A percentile compares a stretch with the other conserved stretches of the same genome.
These are phyloP conservation scores for Botrytis paeoniae DNA, from an alignment of 2,329 filamentous ascomycete genomes.

Conservation along the genomic window DNA sequence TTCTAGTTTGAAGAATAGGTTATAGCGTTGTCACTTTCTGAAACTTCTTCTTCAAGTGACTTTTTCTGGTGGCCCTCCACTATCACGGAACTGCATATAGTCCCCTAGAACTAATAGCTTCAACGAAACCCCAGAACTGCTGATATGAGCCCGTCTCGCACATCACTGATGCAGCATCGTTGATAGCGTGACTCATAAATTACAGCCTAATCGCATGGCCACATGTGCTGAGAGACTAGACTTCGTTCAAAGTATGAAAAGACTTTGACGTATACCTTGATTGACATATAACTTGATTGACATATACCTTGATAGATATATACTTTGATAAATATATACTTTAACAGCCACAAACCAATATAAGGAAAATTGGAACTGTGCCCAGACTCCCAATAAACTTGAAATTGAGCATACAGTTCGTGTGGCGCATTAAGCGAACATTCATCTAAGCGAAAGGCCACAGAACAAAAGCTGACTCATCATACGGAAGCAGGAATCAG, in stretches of 20 bases:
- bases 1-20: not conserved
- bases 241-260: not conserved
- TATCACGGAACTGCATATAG: not conserved
- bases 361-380: not conserved
- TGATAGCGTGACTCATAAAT: fast-evolving
- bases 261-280: too few relatives aligned
- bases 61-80: not conserved
- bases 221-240: not conserved
- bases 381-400: not conserved
- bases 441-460: not conserved
- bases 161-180: not conserved
- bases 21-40: not conserved
- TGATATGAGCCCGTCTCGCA: not conserved
- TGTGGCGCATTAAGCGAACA: not conserved
- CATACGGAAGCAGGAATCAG: not conserved
- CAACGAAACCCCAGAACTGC: not conserved
- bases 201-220: not conserved
- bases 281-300: fast-evolving
- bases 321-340: too few relatives aligned
- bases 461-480: not conserved
- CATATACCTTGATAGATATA: too few relatives aligned
- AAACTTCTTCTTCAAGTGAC: not conserved
- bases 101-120: not conserved
- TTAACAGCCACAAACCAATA: too few relatives aligned
- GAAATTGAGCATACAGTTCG: not conserved